Conservation (phyloP, 2,329 filamentous ascomycete species). For the Bertia moriformis region DNA sequence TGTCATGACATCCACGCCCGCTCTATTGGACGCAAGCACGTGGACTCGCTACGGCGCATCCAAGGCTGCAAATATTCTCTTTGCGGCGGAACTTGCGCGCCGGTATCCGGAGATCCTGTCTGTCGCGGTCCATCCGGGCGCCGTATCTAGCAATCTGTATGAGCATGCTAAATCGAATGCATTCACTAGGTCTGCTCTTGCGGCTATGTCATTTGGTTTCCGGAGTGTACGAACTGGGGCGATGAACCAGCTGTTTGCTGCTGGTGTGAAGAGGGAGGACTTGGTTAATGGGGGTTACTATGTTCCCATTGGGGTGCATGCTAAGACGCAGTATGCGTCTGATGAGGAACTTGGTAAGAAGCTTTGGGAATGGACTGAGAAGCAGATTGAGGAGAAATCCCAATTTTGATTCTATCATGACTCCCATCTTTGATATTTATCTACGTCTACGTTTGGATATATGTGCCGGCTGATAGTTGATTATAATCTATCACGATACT, state of each 20-base stretch:
- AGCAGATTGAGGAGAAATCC: not conserved
- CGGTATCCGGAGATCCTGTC: constrained; percentile 20
- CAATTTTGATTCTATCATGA: not conserved
- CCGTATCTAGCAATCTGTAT: constrained; percentile 21
- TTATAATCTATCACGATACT: too few relatives aligned
- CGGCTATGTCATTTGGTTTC: constrained; percentile 11
- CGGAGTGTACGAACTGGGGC: constrained; percentile 16
- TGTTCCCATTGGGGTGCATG: constrained; percentile 17
- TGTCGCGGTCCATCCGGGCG: constrained; percentile 25
- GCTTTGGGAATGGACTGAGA: constrained; percentile 28
- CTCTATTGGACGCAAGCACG: constrained; percentile 13
- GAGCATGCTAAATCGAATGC: constrained; percentile 11
- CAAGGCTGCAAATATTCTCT: constrained; percentile 26
- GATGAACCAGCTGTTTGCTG: constrained; percentile 23
- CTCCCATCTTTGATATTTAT: not conserved
- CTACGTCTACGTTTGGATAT: too few relatives aligned
- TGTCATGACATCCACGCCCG: constrained; percentile 18
- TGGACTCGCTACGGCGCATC: constrained; percentile 25
- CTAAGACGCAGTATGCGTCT: constrained; percentile 11
- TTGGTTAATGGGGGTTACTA: not conserved
- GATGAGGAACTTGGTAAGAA: constrained; percentile 15
- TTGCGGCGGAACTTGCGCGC: constrained; percentile 22
- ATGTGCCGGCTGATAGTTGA: too few relatives aligned
- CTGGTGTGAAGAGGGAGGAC: constrained; percentile 12
- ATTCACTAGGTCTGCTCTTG: constrained; percentile 9